Percentiles rank a stretch among this genome's conserved stretches.
phyloP scores from a whole-genome alignment of 2,329 filamentous ascomycete species.

The Biscogniauxia mediterranea region DNA sequence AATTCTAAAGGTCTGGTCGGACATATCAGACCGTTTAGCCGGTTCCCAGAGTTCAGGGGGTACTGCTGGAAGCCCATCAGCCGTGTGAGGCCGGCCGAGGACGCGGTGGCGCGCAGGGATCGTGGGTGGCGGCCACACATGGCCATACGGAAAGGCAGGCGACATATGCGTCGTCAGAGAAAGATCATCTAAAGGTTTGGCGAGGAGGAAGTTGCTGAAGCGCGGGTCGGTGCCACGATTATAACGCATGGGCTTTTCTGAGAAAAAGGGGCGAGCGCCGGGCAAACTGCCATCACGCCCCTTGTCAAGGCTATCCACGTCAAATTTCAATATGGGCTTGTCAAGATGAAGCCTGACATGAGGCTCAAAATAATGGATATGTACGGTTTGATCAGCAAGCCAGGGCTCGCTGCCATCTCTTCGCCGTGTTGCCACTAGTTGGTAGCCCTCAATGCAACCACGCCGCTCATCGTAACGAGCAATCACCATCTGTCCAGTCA shows the following conservation, averaged over 20 bases:
- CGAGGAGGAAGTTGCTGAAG: constrained; percentile 67
- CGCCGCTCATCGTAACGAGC: constrained; percentile 71
- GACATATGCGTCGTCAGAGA: constrained; percentile 32
- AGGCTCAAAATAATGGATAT: constrained; percentile 73
- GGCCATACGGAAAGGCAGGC: constrained; percentile 43
- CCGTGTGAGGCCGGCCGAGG: constrained; percentile 27
- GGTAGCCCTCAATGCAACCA: constrained; percentile 78
- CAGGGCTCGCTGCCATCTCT: constrained; percentile 58
- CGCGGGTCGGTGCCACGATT: constrained; percentile 48
- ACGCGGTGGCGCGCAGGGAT: constrained; percentile 64
- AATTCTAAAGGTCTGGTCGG: constrained; percentile 69
- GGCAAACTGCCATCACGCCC: constrained; percentile 17
- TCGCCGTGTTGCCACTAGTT: constrained; percentile 65
- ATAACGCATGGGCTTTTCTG: constrained; percentile 41
- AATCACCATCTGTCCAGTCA: constrained; percentile 73
- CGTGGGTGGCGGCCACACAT: constrained; percentile 73
- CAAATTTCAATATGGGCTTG: constrained; percentile 65
- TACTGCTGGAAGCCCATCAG: constrained; percentile 6
- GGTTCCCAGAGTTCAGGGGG: constrained; percentile 26
- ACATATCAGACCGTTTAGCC: constrained; percentile 57
- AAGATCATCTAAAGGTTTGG: constrained; percentile 46
- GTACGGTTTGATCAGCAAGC: constrained; percentile 62
- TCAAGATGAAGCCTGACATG: constrained; percentile 70
- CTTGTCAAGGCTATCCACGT: constrained; percentile 27
- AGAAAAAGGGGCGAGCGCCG: background rate